Percentiles rank a stretch among this genome's conserved stretches.
These are phyloP conservation scores for Wickerhamiella siamensis DNA, from an alignment of 805 yeast species.

Conservation along the genomic window DNA sequence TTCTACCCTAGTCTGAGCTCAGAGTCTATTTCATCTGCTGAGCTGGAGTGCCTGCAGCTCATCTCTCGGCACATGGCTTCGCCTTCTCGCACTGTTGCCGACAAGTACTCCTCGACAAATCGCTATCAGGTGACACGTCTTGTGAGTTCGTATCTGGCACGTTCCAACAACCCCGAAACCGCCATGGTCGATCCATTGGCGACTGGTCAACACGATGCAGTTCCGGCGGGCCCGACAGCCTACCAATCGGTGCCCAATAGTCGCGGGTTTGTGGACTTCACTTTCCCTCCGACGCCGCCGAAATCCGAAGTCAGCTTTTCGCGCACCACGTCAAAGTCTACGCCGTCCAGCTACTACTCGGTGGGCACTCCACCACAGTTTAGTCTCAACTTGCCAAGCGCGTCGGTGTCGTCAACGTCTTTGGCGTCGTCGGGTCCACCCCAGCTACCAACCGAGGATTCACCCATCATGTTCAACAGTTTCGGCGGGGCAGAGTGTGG, in stretches of 20 bases:
- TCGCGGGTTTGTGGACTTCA: constrained; percentile 10
- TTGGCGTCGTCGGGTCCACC: background rate
- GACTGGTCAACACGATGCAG: background rate
- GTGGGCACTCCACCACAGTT: background rate
- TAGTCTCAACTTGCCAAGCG: background rate
- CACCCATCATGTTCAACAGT: background rate
- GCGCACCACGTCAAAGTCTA: background rate
- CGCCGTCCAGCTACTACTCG: background rate
- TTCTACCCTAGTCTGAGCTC: constrained; percentile 7
- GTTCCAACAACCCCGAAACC: constrained; percentile 1
- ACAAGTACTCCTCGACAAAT: constrained; percentile 26
- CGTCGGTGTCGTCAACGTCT: constrained; percentile 1
- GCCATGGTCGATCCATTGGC: no score
- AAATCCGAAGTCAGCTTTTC: constrained; percentile 5
- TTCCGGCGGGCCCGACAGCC: background rate
- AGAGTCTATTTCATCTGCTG: constrained; percentile 10
- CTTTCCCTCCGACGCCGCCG: constrained; percentile 17
- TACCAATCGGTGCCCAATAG: background rate
- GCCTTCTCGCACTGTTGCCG: constrained; percentile 26
- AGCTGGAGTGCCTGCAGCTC: constrained; percentile 22
- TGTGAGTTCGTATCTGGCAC: constrained; percentile 22
- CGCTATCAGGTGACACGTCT: constrained; percentile 23
- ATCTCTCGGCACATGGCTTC: constrained; percentile 24
- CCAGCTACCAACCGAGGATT: constrained; percentile 1
- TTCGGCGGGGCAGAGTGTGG: background rate